phyloP scores from a whole-genome alignment of 768 basidiomycete genomes.

The Tulasnella calospora region DNA sequence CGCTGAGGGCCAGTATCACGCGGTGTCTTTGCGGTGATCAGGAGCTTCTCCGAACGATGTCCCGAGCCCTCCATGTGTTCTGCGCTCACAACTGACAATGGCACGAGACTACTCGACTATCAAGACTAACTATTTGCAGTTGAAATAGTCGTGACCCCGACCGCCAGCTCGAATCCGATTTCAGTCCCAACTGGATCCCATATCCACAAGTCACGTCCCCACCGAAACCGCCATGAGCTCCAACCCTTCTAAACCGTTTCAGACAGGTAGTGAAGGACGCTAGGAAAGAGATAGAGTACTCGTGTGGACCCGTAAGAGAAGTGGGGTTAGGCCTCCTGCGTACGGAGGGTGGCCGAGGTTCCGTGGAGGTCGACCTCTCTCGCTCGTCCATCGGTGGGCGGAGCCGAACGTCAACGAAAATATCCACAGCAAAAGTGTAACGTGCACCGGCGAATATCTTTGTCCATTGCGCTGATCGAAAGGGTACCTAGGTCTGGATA shows the following conservation, averaged over 20 bases:
- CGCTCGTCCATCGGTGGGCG: too few relatives aligned
- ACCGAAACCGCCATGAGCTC: neutral
- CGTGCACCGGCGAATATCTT: too few relatives aligned
- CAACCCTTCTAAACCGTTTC: conserved; percentile 64
- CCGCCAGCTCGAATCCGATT: neutral
- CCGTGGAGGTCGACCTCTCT: too few relatives aligned
- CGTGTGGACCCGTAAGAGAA: too few relatives aligned
- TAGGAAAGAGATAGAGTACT: conserved; percentile 35
- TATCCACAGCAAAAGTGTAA: too few relatives aligned
- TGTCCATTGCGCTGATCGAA: too few relatives aligned
- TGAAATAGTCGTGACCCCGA: neutral
- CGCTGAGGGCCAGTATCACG: neutral
- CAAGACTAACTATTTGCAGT: neutral
- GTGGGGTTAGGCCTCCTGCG: too few relatives aligned
- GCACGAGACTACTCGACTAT: neutral
- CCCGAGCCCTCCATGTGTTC: neutral
- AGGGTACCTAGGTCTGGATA: too few relatives aligned
- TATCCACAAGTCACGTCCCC: neutral
- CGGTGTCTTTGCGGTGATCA: too few relatives aligned
- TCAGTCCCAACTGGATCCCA: neutral
- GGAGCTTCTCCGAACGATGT: neutral
- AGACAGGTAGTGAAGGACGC: conserved; percentile 74
- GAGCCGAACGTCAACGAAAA: too few relatives aligned
- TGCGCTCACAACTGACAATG: neutral
- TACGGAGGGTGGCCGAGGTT: too few relatives aligned